Evolutionary conservation across 2,329 filamentous ascomycete genomes (phyloP).

Genomic region (Penicillium rolfsii): DNA sequence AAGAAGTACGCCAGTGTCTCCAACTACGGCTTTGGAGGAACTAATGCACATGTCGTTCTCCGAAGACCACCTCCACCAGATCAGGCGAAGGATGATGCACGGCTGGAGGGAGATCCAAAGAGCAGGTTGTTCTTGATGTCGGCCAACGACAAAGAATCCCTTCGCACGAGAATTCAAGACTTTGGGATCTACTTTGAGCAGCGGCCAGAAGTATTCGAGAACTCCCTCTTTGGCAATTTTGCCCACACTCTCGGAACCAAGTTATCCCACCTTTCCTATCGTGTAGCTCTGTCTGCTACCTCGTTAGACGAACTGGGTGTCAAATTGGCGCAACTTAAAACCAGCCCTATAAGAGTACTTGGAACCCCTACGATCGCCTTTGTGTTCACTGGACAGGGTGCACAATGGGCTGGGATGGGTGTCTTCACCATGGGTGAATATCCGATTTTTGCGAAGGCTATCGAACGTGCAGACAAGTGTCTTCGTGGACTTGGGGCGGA

Average conservation of each 20-base stretch:
- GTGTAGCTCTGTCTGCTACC: slow-evolving; percentile 27
- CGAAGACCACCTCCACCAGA: slow-evolving; percentile 20
- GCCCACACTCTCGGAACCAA: slow-evolving; percentile 33
- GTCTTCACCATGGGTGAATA: slow-evolving; percentile 32
- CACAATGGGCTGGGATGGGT: slow-evolving; percentile 30
- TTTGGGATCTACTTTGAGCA: slow-evolving; percentile 34
- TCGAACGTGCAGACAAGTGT: slow-evolving; percentile 21
- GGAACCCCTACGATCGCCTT: slow-evolving; percentile 22
- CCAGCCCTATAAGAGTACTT: slow-evolving; percentile 26
- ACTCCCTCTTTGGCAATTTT: slow-evolving; percentile 30
- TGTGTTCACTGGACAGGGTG: slow-evolving; percentile 31
- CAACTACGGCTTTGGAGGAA: slow-evolving; percentile 36
- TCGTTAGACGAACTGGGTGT: slow-evolving; percentile 29
- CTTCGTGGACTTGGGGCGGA: slow-evolving; percentile 23
- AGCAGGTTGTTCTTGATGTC: slow-evolving; percentile 31
- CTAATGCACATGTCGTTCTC: slow-evolving; percentile 36
- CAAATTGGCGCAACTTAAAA: slow-evolving; percentile 29
- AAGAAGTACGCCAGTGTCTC: slow-evolving; percentile 33
- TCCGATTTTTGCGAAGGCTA: slow-evolving; percentile 24
- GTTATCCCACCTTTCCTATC: slow-evolving; percentile 32
- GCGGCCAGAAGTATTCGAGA: slow-evolving; percentile 29
- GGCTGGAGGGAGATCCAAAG: slow-evolving; percentile 23
- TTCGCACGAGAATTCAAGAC: slow-evolving; percentile 29
- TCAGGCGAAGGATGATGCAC: slow-evolving; percentile 12
- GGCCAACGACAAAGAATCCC: slow-evolving; percentile 33